Conservation (phyloP, 2,329 filamentous ascomycete genomes). For the Trichoderma aggressivum region DNA sequence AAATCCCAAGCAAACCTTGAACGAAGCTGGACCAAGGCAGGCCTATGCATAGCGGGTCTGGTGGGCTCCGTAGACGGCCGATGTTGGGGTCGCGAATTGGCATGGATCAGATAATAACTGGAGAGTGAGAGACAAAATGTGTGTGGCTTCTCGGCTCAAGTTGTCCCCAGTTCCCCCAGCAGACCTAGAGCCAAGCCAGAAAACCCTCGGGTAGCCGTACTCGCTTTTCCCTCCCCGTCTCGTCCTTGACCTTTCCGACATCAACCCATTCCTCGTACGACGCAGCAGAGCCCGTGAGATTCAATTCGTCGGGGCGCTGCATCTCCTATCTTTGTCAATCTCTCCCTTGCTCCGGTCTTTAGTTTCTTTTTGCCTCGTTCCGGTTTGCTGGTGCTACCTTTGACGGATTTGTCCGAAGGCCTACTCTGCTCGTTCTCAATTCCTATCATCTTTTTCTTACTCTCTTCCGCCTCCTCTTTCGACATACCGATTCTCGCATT, state of each 20-base stretch:
- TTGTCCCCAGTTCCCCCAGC: neutral
- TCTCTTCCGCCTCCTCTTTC: neutral
- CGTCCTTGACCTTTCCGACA: neutral
- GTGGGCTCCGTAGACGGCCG: constrained; percentile 17
- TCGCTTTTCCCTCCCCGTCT: neutral
- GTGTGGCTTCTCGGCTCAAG: neutral
- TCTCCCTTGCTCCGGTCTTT: neutral
- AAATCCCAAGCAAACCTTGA: neutral
- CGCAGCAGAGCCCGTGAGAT: neutral
- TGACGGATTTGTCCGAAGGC: neutral
- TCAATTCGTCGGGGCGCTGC: neutral
- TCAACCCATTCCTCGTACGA: constrained; percentile 17
- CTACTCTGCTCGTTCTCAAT: neutral
- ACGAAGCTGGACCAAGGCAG: neutral
- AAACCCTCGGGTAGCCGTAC: constrained; percentile 17
- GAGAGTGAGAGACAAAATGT: neutral
- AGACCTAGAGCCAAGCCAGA: neutral
- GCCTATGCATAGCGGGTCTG: constrained; percentile 8
- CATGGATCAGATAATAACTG: neutral
- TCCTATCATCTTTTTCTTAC: neutral
- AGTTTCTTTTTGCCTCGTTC: neutral
- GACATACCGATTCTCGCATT: neutral
- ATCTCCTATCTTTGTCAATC: neutral
- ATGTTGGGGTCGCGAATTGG: constrained; percentile 3
- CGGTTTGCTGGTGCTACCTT: neutral